Evolutionary conservation across 768 basidiomycete species (phyloP).

Genomic region (Boletus fagicola): DNA sequence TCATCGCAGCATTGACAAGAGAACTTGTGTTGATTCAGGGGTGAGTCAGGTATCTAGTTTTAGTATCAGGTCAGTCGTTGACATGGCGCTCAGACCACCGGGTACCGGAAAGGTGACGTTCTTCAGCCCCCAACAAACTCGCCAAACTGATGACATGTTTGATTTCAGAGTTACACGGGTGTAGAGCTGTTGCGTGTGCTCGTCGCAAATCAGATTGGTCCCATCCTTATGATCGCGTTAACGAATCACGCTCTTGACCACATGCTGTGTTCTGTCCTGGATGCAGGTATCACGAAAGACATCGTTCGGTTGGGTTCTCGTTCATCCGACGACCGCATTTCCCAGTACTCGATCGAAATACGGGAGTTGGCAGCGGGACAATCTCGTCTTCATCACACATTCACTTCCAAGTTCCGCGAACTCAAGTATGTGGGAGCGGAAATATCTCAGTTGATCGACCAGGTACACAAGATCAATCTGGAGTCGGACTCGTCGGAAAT

Average conservation of each 20-base stretch:
- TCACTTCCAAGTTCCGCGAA: constrained; percentile 32
- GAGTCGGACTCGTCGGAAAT: constrained; percentile 40
- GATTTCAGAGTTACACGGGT: constrained; percentile 57
- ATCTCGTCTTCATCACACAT: constrained; percentile 40
- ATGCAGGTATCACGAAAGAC: constrained; percentile 58
- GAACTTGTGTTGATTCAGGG: constrained; percentile 74
- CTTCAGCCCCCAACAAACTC: not conserved
- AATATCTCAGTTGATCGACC: constrained; percentile 47
- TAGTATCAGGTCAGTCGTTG: not conserved
- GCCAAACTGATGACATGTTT: not conserved
- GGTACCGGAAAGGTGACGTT: constrained; percentile 68
- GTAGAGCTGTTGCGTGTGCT: constrained; percentile 68
- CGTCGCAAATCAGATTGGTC: constrained; percentile 48
- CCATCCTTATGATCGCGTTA: constrained; percentile 60
- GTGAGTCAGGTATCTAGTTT: constrained; percentile 33
- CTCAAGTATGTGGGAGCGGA: constrained; percentile 47
- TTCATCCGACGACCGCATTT: constrained; percentile 58
- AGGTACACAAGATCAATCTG: constrained; percentile 35
- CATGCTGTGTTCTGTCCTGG: constrained; percentile 61
- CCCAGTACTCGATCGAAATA: constrained; percentile 57
- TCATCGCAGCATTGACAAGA: constrained; percentile 56
- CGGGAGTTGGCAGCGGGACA: constrained; percentile 47
- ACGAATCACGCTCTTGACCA: constrained; percentile 83
- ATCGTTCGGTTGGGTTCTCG: constrained; percentile 71
- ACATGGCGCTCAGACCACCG: constrained; percentile 50